phyloP scores from a whole-genome alignment of 768 basidiomycete genomes.

The Xerocomellus chrysenteron region DNA sequence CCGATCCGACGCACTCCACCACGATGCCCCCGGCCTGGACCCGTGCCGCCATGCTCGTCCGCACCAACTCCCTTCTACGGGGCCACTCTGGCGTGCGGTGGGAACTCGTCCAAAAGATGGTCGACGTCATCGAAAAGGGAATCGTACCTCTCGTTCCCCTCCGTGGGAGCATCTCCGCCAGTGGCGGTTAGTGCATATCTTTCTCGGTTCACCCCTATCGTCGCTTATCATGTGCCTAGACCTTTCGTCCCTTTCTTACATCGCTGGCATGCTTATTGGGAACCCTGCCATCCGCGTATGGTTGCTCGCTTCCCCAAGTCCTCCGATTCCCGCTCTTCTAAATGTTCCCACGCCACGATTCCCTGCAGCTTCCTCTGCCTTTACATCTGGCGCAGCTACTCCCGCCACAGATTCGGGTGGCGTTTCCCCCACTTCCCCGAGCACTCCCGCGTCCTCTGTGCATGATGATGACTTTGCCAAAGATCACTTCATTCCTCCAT shows the following conservation, averaged over 20 bases:
- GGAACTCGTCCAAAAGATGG: conserved; percentile 79
- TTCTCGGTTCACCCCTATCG: neutral
- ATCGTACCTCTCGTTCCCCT: conserved; percentile 81
- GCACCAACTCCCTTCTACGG: conserved; percentile 86
- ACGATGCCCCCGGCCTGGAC: conserved; percentile 89
- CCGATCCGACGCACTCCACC: conserved; percentile 62
- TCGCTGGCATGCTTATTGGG: conserved; percentile 77
- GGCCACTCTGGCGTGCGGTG: conserved; percentile 86
- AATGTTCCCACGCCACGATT: conserved; percentile 13
- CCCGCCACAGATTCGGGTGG: conserved; percentile 34
- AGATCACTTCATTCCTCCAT: neutral
- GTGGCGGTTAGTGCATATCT: conserved; percentile 54
- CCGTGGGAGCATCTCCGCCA: conserved; percentile 80
- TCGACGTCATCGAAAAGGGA: conserved; percentile 63
- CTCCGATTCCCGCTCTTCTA: conserved; percentile 11
- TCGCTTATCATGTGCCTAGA: conserved; percentile 39
- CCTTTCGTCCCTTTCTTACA: conserved; percentile 77
- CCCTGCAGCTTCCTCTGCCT: conserved; percentile 1
- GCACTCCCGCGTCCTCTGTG: conserved; percentile 29
- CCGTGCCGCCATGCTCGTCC: conserved; percentile 81
- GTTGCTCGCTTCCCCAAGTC: conserved; percentile 34
- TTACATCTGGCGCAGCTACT: conserved; percentile 17
- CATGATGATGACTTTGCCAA: conserved; percentile 24
- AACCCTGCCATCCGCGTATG: conserved; percentile 80
- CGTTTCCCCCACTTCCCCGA: conserved; percentile 47